phyloP scores from a whole-genome alignment of 2,329 filamentous ascomycete species.

The Dothistroma pini region DNA sequence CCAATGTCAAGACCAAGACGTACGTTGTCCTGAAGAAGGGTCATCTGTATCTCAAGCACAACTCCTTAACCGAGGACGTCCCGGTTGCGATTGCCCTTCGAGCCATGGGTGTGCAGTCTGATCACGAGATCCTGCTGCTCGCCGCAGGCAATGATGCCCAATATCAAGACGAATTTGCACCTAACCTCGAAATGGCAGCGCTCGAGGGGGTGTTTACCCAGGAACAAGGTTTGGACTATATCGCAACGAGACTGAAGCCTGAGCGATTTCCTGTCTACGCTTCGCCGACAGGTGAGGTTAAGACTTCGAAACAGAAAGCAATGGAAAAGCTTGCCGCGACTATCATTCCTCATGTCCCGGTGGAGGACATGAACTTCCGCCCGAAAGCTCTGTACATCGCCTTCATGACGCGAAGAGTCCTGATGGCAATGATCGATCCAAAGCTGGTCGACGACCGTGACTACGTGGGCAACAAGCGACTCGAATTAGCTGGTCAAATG shows the following conservation, averaged over 20 bases:
- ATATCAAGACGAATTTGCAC: constrained; percentile 91
- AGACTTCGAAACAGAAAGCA: constrained; percentile 85
- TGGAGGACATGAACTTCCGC: constrained; percentile 86
- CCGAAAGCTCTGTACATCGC: constrained; percentile 97
- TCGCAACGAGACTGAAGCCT: constrained; percentile 84
- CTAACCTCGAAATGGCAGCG: constrained; percentile 91
- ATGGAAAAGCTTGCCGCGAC: constrained; percentile 89
- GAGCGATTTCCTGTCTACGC: constrained; percentile 53
- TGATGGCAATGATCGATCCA: constrained; percentile 89
- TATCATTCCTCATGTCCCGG: constrained; percentile 90
- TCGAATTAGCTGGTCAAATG: constrained; percentile 92
- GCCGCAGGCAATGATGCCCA: constrained; percentile 81
- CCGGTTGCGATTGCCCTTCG: constrained; percentile 92
- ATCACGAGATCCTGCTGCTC: constrained; percentile 90
- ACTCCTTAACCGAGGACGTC: constrained; percentile 88
- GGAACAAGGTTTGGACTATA: constrained; percentile 90
- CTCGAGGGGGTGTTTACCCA: constrained; percentile 85
- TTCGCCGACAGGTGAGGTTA: constrained; percentile 50
- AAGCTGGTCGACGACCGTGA: constrained; percentile 93
- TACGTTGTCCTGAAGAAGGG: constrained; percentile 95
- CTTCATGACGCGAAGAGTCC: constrained; percentile 92
- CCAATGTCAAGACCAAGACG: constrained; percentile 96
- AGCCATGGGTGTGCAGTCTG: constrained; percentile 87
- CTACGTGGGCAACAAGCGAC: constrained; percentile 95
- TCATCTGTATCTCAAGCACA: constrained; percentile 82